These are phyloP conservation scores for Lasiodiplodia hormozganensis DNA, from an alignment of 2,329 filamentous ascomycete genomes.

Conservation along the genomic window DNA sequence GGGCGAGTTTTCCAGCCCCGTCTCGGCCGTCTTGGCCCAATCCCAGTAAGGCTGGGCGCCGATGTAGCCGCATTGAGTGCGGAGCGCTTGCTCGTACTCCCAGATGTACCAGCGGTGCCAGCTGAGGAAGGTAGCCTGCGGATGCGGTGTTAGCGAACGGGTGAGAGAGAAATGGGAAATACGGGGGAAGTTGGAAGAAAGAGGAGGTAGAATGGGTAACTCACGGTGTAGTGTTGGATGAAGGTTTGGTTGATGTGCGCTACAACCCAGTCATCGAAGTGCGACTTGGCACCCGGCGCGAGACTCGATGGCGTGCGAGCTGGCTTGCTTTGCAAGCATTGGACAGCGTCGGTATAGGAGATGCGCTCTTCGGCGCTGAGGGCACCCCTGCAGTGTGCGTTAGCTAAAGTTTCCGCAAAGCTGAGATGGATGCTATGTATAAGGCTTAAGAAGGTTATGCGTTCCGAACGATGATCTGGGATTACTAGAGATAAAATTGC, in stretches of 20 bases:
- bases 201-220: not conserved
- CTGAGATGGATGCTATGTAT: not conserved
- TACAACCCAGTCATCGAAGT: slow-evolving; percentile 47
- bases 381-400: slow-evolving; percentile 2
- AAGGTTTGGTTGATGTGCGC: slow-evolving; percentile 46
- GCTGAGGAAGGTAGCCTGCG: slow-evolving; percentile 42
- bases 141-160: slow-evolving; percentile 14
- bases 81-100: slow-evolving; percentile 51
- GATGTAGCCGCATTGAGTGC: slow-evolving; percentile 52
- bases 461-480: too few species aligned
- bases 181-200: not conserved
- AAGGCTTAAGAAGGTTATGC: not conserved
- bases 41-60: slow-evolving; percentile 52
- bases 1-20: slow-evolving; percentile 48
- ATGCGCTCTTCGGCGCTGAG: slow-evolving; percentile 37
- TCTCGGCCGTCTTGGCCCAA: slow-evolving; percentile 26
- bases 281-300: slow-evolving; percentile 42
- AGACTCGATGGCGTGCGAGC: slow-evolving; percentile 39
- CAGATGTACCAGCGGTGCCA: slow-evolving; percentile 55
- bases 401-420: not conserved
- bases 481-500: too few species aligned
- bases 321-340: slow-evolving; percentile 42
- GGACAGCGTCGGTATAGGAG: slow-evolving; percentile 45
- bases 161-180: not conserved
- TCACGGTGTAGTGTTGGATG: slow-evolving; percentile 43